Percentiles rank a stretch among this genome's conserved stretches.
Conservation (phyloP, 176 grass and related monocot genomes). For the Hyparrhenia diplandra region DNA sequence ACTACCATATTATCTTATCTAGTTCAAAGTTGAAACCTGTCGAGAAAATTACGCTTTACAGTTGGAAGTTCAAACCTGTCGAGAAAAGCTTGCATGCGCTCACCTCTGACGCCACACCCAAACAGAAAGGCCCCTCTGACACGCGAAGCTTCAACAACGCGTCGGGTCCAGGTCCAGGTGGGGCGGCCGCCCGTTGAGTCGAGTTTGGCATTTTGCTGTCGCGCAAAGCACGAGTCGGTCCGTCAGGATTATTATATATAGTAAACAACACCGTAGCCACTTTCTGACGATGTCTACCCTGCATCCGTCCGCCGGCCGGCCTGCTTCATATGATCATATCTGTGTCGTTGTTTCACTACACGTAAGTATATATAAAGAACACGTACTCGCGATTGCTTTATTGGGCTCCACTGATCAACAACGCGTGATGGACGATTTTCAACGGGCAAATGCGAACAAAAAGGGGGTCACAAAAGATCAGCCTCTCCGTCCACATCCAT, state of each 20-base stretch:
- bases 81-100: not conserved
- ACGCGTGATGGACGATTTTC: not conserved
- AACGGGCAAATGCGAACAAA: not conserved
- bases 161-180: too few relatives aligned
- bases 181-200: too few relatives aligned
- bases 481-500: not conserved
- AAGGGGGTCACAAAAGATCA: too few relatives aligned
- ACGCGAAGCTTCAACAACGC: constrained; percentile 11
- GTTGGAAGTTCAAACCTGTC: not conserved
- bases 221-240: not conserved
- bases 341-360: too few relatives aligned
- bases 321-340: not conserved
- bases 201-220: constrained; percentile 35
- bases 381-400: not conserved
- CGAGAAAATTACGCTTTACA: too few relatives aligned
- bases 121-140: not conserved
- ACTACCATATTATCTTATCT: not conserved
- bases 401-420: not conserved
- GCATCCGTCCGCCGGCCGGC: not conserved
- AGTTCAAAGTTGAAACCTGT: not conserved
- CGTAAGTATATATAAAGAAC: too few relatives aligned
- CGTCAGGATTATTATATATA: not conserved
- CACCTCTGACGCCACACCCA: not conserved
- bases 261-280: not conserved
- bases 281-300: not conserved